A percentile compares a stretch with the other conserved stretches of the same genome.
phyloP scores from a whole-genome alignment of 148 eudicot genomes.

The Persicaria tinctoria region DNA sequence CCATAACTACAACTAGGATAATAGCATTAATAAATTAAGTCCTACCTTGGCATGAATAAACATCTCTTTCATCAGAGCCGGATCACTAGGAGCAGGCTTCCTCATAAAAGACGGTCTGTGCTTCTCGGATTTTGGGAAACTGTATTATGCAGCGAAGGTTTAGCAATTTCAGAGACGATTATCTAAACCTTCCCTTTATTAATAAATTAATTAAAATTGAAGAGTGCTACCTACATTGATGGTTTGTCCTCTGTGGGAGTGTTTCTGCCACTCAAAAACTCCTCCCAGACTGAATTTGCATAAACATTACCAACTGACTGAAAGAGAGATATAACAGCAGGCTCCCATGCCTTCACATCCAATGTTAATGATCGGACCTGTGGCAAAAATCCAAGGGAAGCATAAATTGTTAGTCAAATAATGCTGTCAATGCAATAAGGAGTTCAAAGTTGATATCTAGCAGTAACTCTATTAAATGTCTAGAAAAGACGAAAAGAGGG shows the following conservation, averaged over 20 bases:
- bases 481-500: too few species aligned
- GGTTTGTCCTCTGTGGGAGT: constrained; percentile 64
- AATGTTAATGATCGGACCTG: constrained; percentile 88
- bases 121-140: constrained; percentile 61
- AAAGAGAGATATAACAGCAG: constrained; percentile 73
- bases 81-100: constrained; percentile 61
- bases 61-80: constrained; percentile 70
- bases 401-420: too few species aligned
- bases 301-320: constrained; percentile 80
- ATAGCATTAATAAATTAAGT: background rate
- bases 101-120: constrained; percentile 59
- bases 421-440: too few species aligned
- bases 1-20: background rate
- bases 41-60: constrained; percentile 91
- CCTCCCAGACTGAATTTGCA: constrained; percentile 94
- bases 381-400: constrained; percentile 10
- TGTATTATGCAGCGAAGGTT: constrained; percentile 21
- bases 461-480: too few species aligned
- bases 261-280: constrained; percentile 50
- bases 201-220: background rate
- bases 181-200: background rate
- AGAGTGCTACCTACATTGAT: constrained; percentile 41
- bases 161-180: background rate
- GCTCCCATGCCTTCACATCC: constrained; percentile 98
- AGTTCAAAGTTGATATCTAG: too few species aligned